Conservation (phyloP, 257 asterid genomes). For the Gentiana dahurica region DNA sequence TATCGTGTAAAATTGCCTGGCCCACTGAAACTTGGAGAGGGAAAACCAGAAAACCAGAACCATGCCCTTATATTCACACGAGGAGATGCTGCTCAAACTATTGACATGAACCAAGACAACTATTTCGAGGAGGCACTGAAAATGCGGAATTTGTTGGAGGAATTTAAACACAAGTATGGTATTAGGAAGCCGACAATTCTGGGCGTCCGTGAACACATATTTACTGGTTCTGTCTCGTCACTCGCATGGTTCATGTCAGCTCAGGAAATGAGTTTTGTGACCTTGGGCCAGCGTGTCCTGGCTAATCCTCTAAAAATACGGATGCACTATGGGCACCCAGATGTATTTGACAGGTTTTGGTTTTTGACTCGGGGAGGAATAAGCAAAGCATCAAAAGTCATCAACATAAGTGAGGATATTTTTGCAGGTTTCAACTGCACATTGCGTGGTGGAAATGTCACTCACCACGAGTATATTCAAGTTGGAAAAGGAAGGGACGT, state of each 20-base stretch:
- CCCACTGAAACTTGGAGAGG: conserved; percentile 96
- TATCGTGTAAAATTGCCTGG: conserved; percentile 97
- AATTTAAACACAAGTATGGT: conserved; percentile 68
- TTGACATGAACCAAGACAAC: conserved; percentile 98
- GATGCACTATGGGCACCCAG: conserved; percentile 99
- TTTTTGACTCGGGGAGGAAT: conserved; percentile 95
- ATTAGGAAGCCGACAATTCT: conserved; percentile 89
- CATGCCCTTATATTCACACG: conserved; percentile 94
- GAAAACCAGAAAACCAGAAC: conserved; percentile 97
- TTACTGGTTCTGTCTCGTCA: conserved; percentile 95
- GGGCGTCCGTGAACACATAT: conserved; percentile 93
- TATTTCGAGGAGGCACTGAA: conserved; percentile 98
- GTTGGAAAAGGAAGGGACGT: conserved; percentile 99
- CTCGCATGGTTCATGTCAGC: conserved; percentile 99
- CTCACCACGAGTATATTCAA: conserved; percentile 97
- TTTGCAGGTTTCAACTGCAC: conserved; percentile 99
- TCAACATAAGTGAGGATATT: conserved; percentile 95
- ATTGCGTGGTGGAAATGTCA: conserved; percentile 88
- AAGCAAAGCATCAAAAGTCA: conserved; percentile 97
- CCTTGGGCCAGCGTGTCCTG: conserved; percentile 97
- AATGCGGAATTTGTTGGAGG: conserved; percentile 93
- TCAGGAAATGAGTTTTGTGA: conserved; percentile 95
- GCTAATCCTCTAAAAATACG: conserved; percentile 96
- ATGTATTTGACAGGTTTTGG: conserved; percentile 98
- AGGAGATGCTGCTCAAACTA: conserved; percentile 98